phyloP scores from a whole-genome alignment of 2,329 filamentous ascomycete species.

The Cytospora paraplurivora region DNA sequence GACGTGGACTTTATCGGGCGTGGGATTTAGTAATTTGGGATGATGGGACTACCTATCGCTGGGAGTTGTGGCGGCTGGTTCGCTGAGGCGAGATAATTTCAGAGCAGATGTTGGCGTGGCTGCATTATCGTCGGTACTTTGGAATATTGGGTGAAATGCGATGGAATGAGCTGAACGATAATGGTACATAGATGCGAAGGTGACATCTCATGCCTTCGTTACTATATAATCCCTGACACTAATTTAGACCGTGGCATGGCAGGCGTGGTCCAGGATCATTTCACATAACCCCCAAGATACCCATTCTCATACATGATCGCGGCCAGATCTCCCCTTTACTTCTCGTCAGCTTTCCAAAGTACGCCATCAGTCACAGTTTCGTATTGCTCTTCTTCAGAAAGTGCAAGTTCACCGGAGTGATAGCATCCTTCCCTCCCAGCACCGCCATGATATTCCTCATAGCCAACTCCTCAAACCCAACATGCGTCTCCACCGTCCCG shows the following conservation, averaged over 20 bases:
- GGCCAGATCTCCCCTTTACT: background rate
- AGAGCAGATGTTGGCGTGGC: background rate
- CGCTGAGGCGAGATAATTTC: background rate
- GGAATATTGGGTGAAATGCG: constrained; percentile 1
- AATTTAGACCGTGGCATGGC: background rate
- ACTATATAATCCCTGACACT: background rate
- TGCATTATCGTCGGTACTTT: background rate
- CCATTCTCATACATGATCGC: background rate
- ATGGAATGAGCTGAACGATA: background rate
- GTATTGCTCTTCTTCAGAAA: constrained; percentile 42
- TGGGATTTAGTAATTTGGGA: constrained; percentile 1
- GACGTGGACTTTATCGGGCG: constrained; percentile 26
- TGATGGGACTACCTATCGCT: background rate
- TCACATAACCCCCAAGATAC: background rate
- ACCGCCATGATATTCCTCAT: constrained; percentile 69
- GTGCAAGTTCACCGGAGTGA: constrained; percentile 66
- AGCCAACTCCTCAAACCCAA: constrained; percentile 66
- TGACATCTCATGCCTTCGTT: background rate
- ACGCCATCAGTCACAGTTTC: background rate
- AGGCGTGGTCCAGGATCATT: background rate
- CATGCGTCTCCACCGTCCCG: constrained; percentile 65
- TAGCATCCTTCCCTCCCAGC: constrained; percentile 50
- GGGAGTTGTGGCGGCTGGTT: background rate
- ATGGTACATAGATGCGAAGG: constrained; percentile 1
- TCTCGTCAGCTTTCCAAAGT: background rate